A percentile compares a stretch with the other conserved stretches of the same genome.
Evolutionary conservation across 805 yeast genomes (phyloP).

Genomic region (Scheffersomyces spartinae): DNA sequence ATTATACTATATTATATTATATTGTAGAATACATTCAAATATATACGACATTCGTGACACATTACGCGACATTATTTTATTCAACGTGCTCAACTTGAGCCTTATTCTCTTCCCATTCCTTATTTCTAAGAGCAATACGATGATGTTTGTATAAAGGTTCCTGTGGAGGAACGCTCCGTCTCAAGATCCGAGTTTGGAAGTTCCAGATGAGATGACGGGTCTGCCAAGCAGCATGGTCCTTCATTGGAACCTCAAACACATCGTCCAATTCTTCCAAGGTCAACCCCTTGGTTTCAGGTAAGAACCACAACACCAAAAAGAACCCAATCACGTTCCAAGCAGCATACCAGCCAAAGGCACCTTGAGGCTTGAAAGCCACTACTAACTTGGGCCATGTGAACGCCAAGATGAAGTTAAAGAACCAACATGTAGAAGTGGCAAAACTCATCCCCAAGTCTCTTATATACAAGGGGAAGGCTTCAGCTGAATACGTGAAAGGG

Average conservation of each 20-base stretch:
- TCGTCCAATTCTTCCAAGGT: conserved; percentile 71
- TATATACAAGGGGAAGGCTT: conserved; percentile 67
- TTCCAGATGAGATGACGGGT: conserved; percentile 14
- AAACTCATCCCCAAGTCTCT: conserved; percentile 74
- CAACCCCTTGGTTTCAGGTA: conserved; percentile 62
- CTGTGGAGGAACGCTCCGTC: conserved; percentile 15
- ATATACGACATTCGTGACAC: too few species aligned
- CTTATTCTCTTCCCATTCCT: conserved; percentile 35
- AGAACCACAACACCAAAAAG: conserved; percentile 57
- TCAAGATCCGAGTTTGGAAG: conserved; percentile 15
- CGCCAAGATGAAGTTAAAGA: conserved; percentile 58
- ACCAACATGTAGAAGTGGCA: conserved; percentile 69
- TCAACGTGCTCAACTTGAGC: conserved; percentile 27
- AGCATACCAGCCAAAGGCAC: conserved; percentile 85
- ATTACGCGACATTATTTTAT: too few species aligned
- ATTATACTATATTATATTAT: too few species aligned
- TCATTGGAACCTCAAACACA: conserved; percentile 51
- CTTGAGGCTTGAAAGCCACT: conserved; percentile 59
- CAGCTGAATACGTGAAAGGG: conserved; percentile 83
- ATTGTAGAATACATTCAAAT: too few species aligned
- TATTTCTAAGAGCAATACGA: conserved; percentile 31
- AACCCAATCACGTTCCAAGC: conserved; percentile 71
- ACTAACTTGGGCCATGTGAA: conserved; percentile 71
- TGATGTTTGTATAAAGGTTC: conserved; percentile 30
- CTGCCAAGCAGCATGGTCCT: conserved; percentile 39